Evolutionary conservation across 2,329 filamentous ascomycete genomes (phyloP).

Genomic region (Colletotrichum echinochloae): DNA sequence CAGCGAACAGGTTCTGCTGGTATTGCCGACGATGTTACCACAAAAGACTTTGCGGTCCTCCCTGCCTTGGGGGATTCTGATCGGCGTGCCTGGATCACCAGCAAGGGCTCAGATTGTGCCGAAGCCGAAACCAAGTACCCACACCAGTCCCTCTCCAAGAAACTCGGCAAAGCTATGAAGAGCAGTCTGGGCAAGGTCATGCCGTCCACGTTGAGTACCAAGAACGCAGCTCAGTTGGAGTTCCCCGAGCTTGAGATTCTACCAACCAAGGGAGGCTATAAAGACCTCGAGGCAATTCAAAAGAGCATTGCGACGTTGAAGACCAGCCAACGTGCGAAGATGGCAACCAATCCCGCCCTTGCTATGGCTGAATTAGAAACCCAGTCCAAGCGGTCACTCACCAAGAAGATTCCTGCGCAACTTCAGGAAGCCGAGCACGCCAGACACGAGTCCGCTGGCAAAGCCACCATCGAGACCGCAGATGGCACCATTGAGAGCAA

Average conservation of each 20-base stretch:
- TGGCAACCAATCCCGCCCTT: conserved; percentile 19
- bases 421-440: conserved; percentile 20
- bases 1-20: conserved; percentile 46
- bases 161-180: conserved; percentile 48
- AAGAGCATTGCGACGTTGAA: conserved; percentile 49
- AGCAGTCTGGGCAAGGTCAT: conserved; percentile 46
- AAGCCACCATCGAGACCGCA: neutral
- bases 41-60: conserved; percentile 48
- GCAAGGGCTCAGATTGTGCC: conserved; percentile 16
- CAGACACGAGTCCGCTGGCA: conserved; percentile 5
- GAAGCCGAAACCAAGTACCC: neutral
- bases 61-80: conserved; percentile 34
- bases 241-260: conserved; percentile 53
- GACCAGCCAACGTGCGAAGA: conserved; percentile 22
- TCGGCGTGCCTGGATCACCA: conserved; percentile 20
- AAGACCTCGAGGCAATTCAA: conserved; percentile 49
- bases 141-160: conserved; percentile 46
- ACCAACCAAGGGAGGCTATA: conserved; percentile 47
- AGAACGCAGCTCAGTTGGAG: conserved; percentile 43
- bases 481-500: neutral
- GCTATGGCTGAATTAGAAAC: conserved; percentile 29
- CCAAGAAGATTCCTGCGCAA: conserved; percentile 4
- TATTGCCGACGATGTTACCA: conserved; percentile 44
- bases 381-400: conserved; percentile 4
- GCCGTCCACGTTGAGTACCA: conserved; percentile 25